phyloP scores from a whole-genome alignment of 139 green algal species.

The Picochlorum costavermella region DNA sequence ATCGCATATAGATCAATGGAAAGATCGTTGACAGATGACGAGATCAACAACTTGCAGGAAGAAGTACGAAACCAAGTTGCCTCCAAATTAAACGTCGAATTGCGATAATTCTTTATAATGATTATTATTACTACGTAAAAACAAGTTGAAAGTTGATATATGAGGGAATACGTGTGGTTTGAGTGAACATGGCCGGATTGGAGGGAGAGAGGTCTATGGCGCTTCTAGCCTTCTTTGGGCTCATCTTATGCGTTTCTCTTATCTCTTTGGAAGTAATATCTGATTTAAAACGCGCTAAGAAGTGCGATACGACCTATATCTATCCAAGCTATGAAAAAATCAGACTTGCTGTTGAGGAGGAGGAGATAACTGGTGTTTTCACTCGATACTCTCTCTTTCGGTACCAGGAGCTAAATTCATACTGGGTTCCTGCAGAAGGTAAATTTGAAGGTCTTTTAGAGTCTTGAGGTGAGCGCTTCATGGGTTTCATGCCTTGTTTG shows the following conservation, averaged over 20 bases:
- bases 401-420: slow-evolving; percentile 10
- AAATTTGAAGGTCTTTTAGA: background rate
- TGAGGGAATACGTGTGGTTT: no score
- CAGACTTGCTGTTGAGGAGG: background rate
- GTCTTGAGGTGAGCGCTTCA: background rate
- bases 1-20: slow-evolving; percentile 93
- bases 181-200: no score
- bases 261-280: background rate
- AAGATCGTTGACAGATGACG: slow-evolving; percentile 89
- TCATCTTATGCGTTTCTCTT: background rate
- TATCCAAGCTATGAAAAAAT: slow-evolving; percentile 20
- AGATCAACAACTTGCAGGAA: slow-evolving; percentile 93
- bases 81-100: slow-evolving; percentile 59
- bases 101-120: slow-evolving; percentile 28
- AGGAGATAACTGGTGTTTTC: background rate
- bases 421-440: background rate
- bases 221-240: background rate
- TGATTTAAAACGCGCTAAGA: background rate
- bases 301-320: slow-evolving; percentile 33
- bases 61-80: slow-evolving; percentile 46
- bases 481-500: background rate
- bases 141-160: background rate
- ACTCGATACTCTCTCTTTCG: slow-evolving; percentile 15
- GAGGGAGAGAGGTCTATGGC: no score
- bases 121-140: background rate